Conservation (phyloP, 2,329 filamentous ascomycete species). For the Verticillium albo-atrum region DNA sequence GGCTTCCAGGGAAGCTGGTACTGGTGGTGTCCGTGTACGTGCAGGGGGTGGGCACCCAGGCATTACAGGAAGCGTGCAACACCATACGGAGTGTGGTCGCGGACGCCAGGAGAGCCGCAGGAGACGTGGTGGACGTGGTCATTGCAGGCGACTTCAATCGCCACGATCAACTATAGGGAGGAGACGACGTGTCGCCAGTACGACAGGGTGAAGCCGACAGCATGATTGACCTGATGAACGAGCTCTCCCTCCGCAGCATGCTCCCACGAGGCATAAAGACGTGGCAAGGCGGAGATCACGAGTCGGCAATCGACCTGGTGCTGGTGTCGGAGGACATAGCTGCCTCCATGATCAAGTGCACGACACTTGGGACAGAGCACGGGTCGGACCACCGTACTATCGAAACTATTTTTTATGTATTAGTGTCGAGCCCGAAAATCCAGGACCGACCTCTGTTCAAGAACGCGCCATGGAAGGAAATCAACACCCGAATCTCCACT, state of each 20-base stretch:
- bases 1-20: not conserved
- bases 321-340: constrained; percentile 15
- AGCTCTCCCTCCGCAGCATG: constrained; percentile 25
- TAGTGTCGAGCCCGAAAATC: not conserved
- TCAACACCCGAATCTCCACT: constrained; percentile 8
- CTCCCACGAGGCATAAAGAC: constrained; percentile 23
- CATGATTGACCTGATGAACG: constrained; percentile 29
- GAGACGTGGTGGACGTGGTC: constrained; percentile 1
- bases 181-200: constrained; percentile 6
- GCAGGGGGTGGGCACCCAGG: not conserved
- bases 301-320: constrained; percentile 19
- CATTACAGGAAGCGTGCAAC: not conserved
- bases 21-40: not conserved
- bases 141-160: constrained; percentile 14
- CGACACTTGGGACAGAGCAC: constrained; percentile 13
- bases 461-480: constrained; percentile 20
- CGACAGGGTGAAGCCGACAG: constrained; percentile 28
- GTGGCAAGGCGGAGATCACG: constrained; percentile 17
- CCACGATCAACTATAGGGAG: constrained; percentile 14
- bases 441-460: constrained; percentile 15
- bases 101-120: not conserved
- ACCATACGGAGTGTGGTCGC: not conserved
- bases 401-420: constrained; percentile 21
- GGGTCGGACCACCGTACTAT: constrained; percentile 25
- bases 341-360: constrained; percentile 8